These are phyloP conservation scores for Rhododendron vialii DNA, from an alignment of 148 eudicot genomes.

Conservation along the genomic window DNA sequence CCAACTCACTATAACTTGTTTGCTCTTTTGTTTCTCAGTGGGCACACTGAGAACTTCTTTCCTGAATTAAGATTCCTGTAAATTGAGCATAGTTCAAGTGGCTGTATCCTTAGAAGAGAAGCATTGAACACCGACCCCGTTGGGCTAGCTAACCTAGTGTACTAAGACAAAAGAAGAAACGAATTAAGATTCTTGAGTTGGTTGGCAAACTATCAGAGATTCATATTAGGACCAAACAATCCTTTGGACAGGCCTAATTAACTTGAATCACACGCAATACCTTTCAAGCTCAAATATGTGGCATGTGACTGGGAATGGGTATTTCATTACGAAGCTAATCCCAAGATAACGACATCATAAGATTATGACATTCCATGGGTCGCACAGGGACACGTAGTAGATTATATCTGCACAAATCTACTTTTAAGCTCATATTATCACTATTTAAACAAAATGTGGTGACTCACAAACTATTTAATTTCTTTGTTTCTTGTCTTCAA, in stretches of 20 bases:
- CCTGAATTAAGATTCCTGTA: no score
- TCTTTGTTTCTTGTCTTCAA: not conserved
- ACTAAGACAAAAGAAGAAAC: not conserved
- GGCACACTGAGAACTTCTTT: no score
- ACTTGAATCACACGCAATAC: not conserved
- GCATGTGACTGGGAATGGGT: not conserved
- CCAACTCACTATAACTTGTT: not conserved
- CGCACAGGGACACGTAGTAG: not conserved
- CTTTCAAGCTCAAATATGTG: not conserved
- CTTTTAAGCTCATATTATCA: not conserved
- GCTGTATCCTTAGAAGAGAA: no score
- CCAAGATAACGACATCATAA: not conserved
- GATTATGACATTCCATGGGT: not conserved
- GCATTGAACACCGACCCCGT: no score
- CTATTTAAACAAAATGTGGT: not conserved
- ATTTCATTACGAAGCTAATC: not conserved
- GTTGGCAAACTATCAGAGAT: not conserved
- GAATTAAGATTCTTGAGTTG: not conserved
- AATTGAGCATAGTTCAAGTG: no score
- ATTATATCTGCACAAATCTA: not conserved
- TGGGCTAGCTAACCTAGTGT: not conserved
- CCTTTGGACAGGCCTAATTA: no score
- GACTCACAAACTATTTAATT: not conserved
- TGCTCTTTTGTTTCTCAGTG: not conserved
- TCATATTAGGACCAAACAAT: no score